Percentiles rank a stretch among this genome's conserved stretches.
phyloP scores from a whole-genome alignment of 2,329 filamentous ascomycete genomes.

The Neurospora crassa region DNA sequence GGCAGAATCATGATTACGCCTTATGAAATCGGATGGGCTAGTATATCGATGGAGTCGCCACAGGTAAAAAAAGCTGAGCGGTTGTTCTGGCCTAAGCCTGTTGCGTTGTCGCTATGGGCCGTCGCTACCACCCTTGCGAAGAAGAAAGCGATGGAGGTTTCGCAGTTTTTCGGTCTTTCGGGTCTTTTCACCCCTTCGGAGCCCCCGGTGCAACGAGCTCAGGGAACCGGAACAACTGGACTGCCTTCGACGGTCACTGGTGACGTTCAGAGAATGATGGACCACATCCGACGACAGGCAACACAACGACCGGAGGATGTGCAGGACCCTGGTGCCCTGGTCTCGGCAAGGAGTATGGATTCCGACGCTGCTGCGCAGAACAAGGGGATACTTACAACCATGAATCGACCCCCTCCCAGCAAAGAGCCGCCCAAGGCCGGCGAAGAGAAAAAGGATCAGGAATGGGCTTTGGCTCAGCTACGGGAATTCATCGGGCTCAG shows the following conservation, averaged over 20 bases:
- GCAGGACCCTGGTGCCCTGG: conserved; percentile 13
- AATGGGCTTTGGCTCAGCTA: not conserved
- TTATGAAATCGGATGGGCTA: conserved; percentile 37
- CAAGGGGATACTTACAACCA: not conserved
- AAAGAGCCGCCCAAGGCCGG: conserved; percentile 14
- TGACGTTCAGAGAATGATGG: conserved; percentile 23
- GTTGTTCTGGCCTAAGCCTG: conserved; percentile 43
- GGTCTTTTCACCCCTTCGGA: not conserved
- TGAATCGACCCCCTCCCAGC: not conserved
- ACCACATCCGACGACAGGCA: conserved; percentile 17
- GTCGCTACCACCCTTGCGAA: conserved; percentile 39
- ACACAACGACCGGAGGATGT: conserved; percentile 16
- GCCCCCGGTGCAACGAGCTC: conserved; percentile 1
- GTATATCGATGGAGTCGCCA: conserved; percentile 37
- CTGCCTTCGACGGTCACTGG: conserved; percentile 20
- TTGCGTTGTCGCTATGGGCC: conserved; percentile 41
- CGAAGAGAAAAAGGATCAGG: conserved; percentile 10
- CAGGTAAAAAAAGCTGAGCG: conserved; percentile 35
- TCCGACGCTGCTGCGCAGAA: not conserved
- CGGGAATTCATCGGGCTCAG: conserved; percentile 23
- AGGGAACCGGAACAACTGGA: not conserved
- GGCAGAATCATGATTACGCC: conserved; percentile 40
- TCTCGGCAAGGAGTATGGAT: not conserved
- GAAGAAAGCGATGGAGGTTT: conserved; percentile 34
- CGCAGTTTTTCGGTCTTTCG: conserved; percentile 35